A percentile compares a stretch with the other conserved stretches of the same genome.
These are phyloP conservation scores for Cyclocybe aegerita DNA, from an alignment of 768 basidiomycete species.

Conservation along the genomic window DNA sequence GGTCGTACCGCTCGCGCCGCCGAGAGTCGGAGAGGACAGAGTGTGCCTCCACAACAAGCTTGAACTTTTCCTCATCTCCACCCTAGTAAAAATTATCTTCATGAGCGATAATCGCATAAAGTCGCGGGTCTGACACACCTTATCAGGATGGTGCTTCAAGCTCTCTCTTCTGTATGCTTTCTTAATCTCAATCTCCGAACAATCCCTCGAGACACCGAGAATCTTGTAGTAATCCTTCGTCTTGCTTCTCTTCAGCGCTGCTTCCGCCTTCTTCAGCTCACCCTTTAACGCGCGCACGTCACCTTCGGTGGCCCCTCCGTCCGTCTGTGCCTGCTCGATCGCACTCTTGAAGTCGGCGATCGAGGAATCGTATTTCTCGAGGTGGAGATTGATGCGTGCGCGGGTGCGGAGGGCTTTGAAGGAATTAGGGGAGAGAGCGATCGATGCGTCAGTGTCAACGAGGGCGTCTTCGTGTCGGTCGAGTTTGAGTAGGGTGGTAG, in stretches of 20 bases:
- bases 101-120: constrained; percentile 10
- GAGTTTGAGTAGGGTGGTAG: constrained; percentile 79
- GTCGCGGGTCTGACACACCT: constrained; percentile 39
- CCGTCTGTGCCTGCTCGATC: constrained; percentile 67
- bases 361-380: constrained; percentile 72
- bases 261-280: constrained; percentile 82
- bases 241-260: constrained; percentile 81
- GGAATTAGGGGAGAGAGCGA: constrained; percentile 58
- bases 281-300: constrained; percentile 60
- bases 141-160: constrained; percentile 83
- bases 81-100: constrained; percentile 44
- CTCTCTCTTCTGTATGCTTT: constrained; percentile 90
- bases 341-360: constrained; percentile 80
- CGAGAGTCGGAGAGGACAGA: constrained; percentile 78
- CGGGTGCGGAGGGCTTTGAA: constrained; percentile 89
- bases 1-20: constrained; percentile 72
- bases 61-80: constrained; percentile 96
- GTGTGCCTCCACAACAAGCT: constrained; percentile 81
- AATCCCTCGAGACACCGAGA: constrained; percentile 59
- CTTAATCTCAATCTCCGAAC: constrained; percentile 74
- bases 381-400: constrained; percentile 72
- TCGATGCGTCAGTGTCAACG: constrained; percentile 66
- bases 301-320: constrained; percentile 51
- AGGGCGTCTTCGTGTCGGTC: constrained; percentile 68
- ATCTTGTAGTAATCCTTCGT: constrained; percentile 91